Evolutionary conservation across 2,329 filamentous ascomycete genomes (phyloP), one percentile per base, ranked within the genome.

Genomic region (Venturiaceae sp.): DNA sequence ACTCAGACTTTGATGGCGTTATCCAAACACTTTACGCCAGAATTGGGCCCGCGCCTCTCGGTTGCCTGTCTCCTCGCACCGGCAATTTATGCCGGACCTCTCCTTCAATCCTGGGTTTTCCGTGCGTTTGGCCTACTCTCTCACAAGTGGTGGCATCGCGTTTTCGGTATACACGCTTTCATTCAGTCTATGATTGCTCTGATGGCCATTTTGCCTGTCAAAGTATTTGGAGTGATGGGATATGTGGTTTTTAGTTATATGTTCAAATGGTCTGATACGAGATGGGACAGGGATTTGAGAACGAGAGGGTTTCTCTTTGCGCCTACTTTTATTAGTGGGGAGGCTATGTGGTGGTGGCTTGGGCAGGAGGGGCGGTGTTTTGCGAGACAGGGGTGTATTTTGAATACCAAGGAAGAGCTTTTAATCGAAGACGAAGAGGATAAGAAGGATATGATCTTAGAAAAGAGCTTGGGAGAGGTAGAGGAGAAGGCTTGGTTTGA

Each of bases 41-140:
- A 56, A 21, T 11, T 56, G 33, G 53, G 53, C 5, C 19, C 14
- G 26, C 26, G 37, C 8, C 8, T 56, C 3, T 39, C 33, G 7
- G 34, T 56, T 8, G 36, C 53, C 5, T 56, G 53, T 32, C 36
- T 56, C 19, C 53, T 56, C n/a, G 53, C 53, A 32, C 53, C 53
- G 2, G 53, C 53, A 5, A 39, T 39, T 11, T 56, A 56, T 21
- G 19, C 53, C 8, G 34, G 53, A 3, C 37, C 53, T 6, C 32
- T 56, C 16, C 37, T 56, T 5, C 16, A 56, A 26, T 23, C 33
- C 28, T 56, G 53, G 53, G 9, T 56, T 19, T 56, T 56, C 32
- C 33, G 37, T 13, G 36, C 28, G 1, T 39, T 56, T 13, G 37
- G 33, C 13, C 9, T 26, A 8, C 16, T 56, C 5, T 41, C 34